These are phyloP conservation scores for Yarrowia bubula DNA, from an alignment of 805 yeast species.

Conservation along the genomic window DNA sequence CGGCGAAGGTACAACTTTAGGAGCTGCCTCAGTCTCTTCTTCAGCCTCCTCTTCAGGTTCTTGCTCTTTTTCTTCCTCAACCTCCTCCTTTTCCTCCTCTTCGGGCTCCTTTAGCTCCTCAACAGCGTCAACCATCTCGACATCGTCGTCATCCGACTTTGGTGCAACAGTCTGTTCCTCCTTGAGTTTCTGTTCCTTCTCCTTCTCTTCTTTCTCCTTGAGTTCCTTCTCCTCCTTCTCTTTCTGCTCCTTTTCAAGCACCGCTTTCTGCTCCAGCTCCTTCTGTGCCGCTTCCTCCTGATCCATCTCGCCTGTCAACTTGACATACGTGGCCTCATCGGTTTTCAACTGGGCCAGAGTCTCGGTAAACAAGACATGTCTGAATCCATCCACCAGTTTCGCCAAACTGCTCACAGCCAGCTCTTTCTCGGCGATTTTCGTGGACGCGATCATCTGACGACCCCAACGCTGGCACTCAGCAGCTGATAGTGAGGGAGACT, in stretches of 20 bases:
- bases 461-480: slow-evolving; percentile 4
- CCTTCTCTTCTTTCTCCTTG: background rate
- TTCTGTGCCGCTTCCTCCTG: background rate
- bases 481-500: background rate
- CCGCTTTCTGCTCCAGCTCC: background rate
- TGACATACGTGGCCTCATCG: background rate
- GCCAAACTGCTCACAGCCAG: background rate
- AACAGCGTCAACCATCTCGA: background rate
- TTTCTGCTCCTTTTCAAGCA: background rate
- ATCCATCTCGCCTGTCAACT: background rate
- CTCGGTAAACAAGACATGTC: background rate
- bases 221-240: background rate
- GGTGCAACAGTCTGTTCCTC: background rate
- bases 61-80: background rate
- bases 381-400: slow-evolving; percentile 21
- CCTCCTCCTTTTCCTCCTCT: background rate
- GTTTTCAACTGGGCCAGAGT: background rate
- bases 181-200: background rate
- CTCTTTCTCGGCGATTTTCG: slow-evolving; percentile 11
- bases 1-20: too few species aligned
- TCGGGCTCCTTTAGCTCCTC: background rate
- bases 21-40: background rate
- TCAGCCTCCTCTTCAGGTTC: background rate
- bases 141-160: background rate
- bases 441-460: background rate